Base-by-base conservation (phyloP, 148 eudicot genomes). In the Fagopyrum esculentum region DNA sequence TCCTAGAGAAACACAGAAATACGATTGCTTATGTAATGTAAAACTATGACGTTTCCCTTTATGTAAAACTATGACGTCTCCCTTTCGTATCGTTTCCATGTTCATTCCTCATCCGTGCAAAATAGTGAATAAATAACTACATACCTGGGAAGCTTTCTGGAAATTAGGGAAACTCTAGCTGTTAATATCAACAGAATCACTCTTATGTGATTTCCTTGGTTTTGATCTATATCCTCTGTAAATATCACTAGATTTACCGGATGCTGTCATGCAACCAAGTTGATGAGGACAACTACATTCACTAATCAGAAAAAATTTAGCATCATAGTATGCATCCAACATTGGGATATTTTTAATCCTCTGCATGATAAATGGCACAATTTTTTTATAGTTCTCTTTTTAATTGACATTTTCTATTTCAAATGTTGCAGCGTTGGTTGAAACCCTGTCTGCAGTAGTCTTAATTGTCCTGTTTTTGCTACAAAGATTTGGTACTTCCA, bases 401-500 rank as follows among this genome's bases (percentile, higher is more conserved):
- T 63, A 5, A 30, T 29, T 63, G 69, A 63, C 69, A 63, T 9
- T 63, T 63, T 30, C 12, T 63, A 15, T 11, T 63, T 30, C 69
- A 26, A 63, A 63, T 63, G 15, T 63, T 29, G 45, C 69, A 63
- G 69, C 69, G 35, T 30, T 63, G 75, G 86, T 88, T 12, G 89
- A 83, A 81, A 80, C 73, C 30, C 76, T 88, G 51, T 88, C 92
- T 0, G 92, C 86, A 17, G 46, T 81, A 16, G 78, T 85, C 77
- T 81, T 88, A 45, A 74, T 86, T 35, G 61, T 79, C 78, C 80
- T 88, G 78, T 88, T 88, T 81, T 81, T 86, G 69, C 78, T 85
- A 17, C 92, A 86, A 77, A 86, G 80, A 59, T 86, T 45, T 79
- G 92, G 92, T 19, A 88, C 92, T 68, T 86, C 89, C 59, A 76